Evolutionary conservation across 2,329 filamentous ascomycete species (phyloP), one percentile per base, ranked within the genome.

Genomic region (Colletotrichum musicola): DNA sequence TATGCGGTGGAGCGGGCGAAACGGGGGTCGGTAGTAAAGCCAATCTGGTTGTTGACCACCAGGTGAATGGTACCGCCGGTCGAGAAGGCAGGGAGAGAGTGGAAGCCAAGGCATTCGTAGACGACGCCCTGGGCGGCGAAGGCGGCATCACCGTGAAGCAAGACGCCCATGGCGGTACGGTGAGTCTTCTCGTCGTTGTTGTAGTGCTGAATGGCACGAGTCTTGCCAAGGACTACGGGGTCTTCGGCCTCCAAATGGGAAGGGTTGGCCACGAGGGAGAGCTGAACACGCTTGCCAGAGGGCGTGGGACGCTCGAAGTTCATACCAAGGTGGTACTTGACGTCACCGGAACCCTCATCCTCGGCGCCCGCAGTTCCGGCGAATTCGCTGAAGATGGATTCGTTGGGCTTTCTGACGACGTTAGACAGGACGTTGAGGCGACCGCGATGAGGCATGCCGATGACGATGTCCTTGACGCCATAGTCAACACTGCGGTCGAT

Each of bases 271-370:
- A 99, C 96, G 58, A 99, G 90, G 71, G 96, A 99, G 62, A 99
- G 90, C 85, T 99, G 96, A n/a, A 99, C 96, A 72, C 96, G 96
- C 89, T 98, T 98, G 76, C 96, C 96, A 50, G 95, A 98, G 68
- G 96, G 96, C 10, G 96, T 99, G 62, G 96, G 96, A 72, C 96
- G 94, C 86, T 99, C 96, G 75, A 99, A 99, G 87, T 99, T 99
- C 96, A 99, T 99, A 79, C 96, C 96, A 77, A 99, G 86, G 85
- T 99, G 96, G 85, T 99, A 99, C 84, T 99, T 99, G 82, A 99
- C 96, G 81, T 99, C 96, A 76, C 96, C 96, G 67, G 96, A 98
- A 69, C 96, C 96, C 84, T 99, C 95, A 74, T 98, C 96, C 74
- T 93, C 92, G 63, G 93, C 93, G 78, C 93, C 94, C 22, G 92